Percentiles rank a stretch among this genome's conserved stretches.
phyloP scores from a whole-genome alignment of 352 stramenopile genomes.

The Pythium rishiriense region DNA sequence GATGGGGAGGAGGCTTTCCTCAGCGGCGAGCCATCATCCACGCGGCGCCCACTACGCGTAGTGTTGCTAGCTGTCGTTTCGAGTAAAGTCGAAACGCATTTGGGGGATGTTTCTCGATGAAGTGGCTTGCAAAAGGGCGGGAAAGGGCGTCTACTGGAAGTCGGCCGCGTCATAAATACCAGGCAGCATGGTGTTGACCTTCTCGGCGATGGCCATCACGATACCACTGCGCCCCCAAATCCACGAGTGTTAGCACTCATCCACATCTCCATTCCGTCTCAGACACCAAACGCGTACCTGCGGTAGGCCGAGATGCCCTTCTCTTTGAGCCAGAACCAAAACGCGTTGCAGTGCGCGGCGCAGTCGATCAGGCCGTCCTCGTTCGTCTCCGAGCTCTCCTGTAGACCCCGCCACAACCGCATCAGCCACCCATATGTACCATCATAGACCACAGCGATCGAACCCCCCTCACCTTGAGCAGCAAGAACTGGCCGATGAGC shows the following conservation, averaged over 20 bases:
- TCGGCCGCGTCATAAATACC: constrained; percentile 95
- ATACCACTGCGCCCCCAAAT: constrained; percentile 78
- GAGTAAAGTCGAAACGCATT: not conserved
- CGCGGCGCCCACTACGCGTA: not conserved
- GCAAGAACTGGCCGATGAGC: constrained; percentile 94
- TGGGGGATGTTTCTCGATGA: not conserved
- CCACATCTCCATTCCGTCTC: not conserved
- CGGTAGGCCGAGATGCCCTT: constrained; percentile 95
- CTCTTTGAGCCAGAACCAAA: constrained; percentile 96
- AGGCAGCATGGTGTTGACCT: constrained; percentile 96
- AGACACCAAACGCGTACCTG: constrained; percentile 39
- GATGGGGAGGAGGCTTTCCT: not conserved
- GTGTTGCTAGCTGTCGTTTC: no score
- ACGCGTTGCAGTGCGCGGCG: constrained; percentile 94
- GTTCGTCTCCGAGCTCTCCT: constrained; percentile 85
- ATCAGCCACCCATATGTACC: constrained; percentile 36
- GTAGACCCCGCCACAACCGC: not conserved
- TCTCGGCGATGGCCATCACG: constrained; percentile 97
- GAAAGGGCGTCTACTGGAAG: constrained; percentile 82
- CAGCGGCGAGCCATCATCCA: not conserved
- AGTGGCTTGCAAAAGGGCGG: not conserved
- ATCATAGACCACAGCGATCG: no score
- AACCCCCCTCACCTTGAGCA: constrained; percentile 86
- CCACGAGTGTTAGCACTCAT: not conserved
- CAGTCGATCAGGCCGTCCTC: constrained; percentile 90